Base-by-base conservation (phyloP, 139 green algal genomes). In the Chlorella sp. region DNA sequence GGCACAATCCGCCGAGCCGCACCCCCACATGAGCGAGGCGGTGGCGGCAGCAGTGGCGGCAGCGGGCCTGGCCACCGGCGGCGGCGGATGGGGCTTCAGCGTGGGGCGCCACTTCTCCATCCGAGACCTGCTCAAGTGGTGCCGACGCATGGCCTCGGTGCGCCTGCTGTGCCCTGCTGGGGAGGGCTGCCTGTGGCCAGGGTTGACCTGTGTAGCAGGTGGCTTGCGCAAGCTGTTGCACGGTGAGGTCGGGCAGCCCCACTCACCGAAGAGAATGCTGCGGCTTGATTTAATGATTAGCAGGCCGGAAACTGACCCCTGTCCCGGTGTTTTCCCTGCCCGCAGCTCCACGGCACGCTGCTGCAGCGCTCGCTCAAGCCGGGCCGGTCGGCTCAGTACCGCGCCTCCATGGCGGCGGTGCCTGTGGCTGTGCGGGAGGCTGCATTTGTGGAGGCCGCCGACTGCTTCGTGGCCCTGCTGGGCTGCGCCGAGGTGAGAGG, bases 121-220 rank as follows among this genome's bases (percentile, higher is more conserved):
- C 14, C 87, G 96, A 14, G 96, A 98, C 51, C 40, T 97, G 30
- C 87, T 95, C 80, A 98, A 98, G 88, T 98, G 94, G 96, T 93
- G 89, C 73, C 68, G 75, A 4, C 90, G 96, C 83, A 93, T 98
- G 89, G 58, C 36, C 46, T 43, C 81, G 26, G 81, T 86, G 68
- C 40, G 68, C 1, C 13, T 32, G 30, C 9, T 54, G 46, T 54
- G 11, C 8, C 46, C 46, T 8, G 46, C 46, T 11, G 8, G 46
- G 8, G 8, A 11, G 46, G 46, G 46, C 8, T 11, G 46, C 46
- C 46, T 11, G 8, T 8, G n/a, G n/a, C n/a, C n/a, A n/a, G n/a
- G n/a, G n/a, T n/a, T n/a, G n/a, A n/a, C n/a, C n/a, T n/a, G n/a
- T n/a, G n/a, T n/a, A n/a, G n/a, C n/a, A n/a, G n/a, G n/a, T n/a